A percentile compares a stretch with the other conserved stretches of the same genome.
Evolutionary conservation across 2,329 filamentous ascomycete genomes (phyloP).

Genomic region (Fusarium agapanthi): DNA sequence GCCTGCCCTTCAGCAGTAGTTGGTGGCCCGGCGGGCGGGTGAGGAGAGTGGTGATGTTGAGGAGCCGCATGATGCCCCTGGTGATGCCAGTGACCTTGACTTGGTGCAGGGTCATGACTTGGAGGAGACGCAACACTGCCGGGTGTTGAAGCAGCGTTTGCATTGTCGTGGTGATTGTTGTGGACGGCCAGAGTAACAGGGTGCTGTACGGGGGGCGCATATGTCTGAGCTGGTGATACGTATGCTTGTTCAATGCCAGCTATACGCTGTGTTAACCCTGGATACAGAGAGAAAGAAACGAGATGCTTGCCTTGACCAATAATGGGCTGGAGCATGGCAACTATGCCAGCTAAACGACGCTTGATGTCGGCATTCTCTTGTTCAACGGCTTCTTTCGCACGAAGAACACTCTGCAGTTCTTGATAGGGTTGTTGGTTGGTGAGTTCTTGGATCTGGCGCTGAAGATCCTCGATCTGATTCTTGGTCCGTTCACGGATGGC

Average conservation of each 20-base stretch:
- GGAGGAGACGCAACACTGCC: constrained; percentile 39
- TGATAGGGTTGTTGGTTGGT: constrained; percentile 84
- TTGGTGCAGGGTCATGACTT: constrained; percentile 25
- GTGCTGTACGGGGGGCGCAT: constrained; percentile 37
- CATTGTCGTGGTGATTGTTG: constrained; percentile 33
- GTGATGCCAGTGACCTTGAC: constrained; percentile 28
- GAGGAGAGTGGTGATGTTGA: constrained; percentile 18
- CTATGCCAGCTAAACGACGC: constrained; percentile 70
- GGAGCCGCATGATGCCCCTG: constrained; percentile 23
- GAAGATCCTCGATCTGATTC: constrained; percentile 78
- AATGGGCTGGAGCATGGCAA: constrained; percentile 71
- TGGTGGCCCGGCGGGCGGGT: background rate
- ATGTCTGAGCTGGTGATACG: constrained; percentile 46
- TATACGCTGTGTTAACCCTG: constrained; percentile 11
- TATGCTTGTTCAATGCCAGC: constrained; percentile 45
- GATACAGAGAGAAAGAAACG: background rate
- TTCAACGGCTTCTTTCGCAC: constrained; percentile 79
- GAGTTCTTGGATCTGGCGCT: constrained; percentile 77
- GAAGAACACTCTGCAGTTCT: constrained; percentile 79
- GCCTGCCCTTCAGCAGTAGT: constrained; percentile 23
- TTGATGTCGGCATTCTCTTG: constrained; percentile 83
- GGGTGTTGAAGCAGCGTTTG: constrained; percentile 40
- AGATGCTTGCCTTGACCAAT: constrained; percentile 48
- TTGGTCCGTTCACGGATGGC: constrained; percentile 86
- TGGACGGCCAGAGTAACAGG: constrained; percentile 27